These are phyloP conservation scores for Thermomucor indicae-seudaticae DNA, from an alignment of 371 early-diverging fungal species.

Conservation along the genomic window DNA sequence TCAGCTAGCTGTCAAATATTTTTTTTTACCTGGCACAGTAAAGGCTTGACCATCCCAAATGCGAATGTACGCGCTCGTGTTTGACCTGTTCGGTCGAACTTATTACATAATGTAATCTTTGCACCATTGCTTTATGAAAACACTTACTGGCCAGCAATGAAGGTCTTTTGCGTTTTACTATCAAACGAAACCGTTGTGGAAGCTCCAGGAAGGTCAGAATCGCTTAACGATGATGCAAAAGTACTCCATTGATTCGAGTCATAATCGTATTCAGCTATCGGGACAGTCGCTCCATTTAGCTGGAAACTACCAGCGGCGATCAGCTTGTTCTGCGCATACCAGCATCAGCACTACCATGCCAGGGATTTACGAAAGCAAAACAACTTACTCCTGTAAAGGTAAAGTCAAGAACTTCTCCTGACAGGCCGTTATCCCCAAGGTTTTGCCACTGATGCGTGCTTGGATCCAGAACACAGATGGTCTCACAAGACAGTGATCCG, in stretches of 20 bases:
- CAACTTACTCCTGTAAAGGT: slow-evolving; percentile 43
- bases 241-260: slow-evolving; percentile 38
- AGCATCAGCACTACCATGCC: not conserved
- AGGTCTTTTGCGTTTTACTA: slow-evolving; percentile 22
- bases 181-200: slow-evolving; percentile 32
- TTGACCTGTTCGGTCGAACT: not conserved
- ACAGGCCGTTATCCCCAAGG: slow-evolving; percentile 33
- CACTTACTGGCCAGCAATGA: slow-evolving; percentile 37
- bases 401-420: slow-evolving; percentile 43
- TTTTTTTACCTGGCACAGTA: slow-evolving; percentile 5
- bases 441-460: slow-evolving; percentile 35
- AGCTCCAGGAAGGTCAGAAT: slow-evolving; percentile 34
- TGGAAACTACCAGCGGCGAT: slow-evolving; percentile 48
- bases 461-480: slow-evolving; percentile 37
- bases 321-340: slow-evolving; percentile 23
- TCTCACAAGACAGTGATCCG: slow-evolving; percentile 40
- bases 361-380: not conserved
- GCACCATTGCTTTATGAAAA: not conserved
- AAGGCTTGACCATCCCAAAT: slow-evolving; percentile 42
- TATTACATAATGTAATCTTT: not conserved
- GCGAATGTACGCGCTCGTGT: slow-evolving; percentile 21
- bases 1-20: not conserved
- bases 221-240: slow-evolving; percentile 23
- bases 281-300: slow-evolving; percentile 31
- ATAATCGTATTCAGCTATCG: slow-evolving; percentile 50